Percentiles rank a stretch among this genome's conserved stretches.
These are phyloP conservation scores for Nematocida parisii DNA, from an alignment of 371 early-diverging fungal species.

Conservation along the genomic window DNA sequence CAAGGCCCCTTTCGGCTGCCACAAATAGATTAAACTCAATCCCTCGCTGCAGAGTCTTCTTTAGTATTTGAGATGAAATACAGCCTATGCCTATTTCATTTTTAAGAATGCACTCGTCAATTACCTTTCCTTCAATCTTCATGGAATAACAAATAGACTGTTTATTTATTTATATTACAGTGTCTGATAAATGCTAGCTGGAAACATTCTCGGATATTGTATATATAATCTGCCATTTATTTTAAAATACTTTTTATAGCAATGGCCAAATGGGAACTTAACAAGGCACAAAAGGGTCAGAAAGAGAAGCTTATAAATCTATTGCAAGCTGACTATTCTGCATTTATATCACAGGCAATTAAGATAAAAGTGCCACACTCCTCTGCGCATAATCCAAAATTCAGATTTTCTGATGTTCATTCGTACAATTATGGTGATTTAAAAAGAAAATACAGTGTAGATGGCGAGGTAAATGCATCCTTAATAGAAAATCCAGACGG, in stretches of 20 bases:
- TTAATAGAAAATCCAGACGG: slow-evolving; percentile 18
- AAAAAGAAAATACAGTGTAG: slow-evolving; percentile 8
- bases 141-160: slow-evolving; percentile 16
- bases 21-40: slow-evolving; percentile 74
- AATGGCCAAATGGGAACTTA: not conserved
- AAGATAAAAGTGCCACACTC: slow-evolving; percentile 26
- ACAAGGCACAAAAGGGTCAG: not conserved
- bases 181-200: not conserved
- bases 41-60: slow-evolving; percentile 93
- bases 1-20: slow-evolving; percentile 78
- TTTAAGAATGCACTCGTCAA: not conserved
- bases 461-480: slow-evolving; percentile 41
- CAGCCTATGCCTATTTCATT: slow-evolving; percentile 80
- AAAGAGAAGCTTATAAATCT: slow-evolving; percentile 31
- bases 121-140: slow-evolving; percentile 39
- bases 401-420: slow-evolving; percentile 34
- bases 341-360: not conserved
- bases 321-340: not conserved
- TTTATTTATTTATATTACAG: slow-evolving; percentile 11
- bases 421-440: slow-evolving; percentile 43
- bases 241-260: slow-evolving; percentile 8
- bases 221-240: not conserved
- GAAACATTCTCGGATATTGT: not conserved
- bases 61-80: slow-evolving; percentile 93
- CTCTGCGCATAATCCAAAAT: not conserved